Base-by-base conservation (phyloP, 768 basidiomycete species). In the Tricholoma saponaceum region DNA sequence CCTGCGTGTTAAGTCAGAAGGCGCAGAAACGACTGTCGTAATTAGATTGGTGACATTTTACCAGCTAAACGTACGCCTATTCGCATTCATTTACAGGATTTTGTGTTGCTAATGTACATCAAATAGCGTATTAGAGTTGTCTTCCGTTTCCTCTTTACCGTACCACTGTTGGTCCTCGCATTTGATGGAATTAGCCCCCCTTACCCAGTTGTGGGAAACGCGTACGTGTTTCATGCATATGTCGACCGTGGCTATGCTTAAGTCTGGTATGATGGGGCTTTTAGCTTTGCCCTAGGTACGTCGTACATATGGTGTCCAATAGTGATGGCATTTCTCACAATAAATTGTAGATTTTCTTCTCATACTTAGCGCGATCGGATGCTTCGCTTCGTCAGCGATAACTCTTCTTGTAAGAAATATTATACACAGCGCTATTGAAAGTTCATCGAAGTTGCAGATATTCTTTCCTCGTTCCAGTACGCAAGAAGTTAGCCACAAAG, bases 381-480 rank as follows among this genome's bases (percentile, higher is more conserved):
- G 86, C 63, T 84, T 92, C 64, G 77, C 90, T 20, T 92, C 90
- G 3, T 90, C 90, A 23, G 83, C 84, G 16, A 88, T 92, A 22
- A 93, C 91, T 3, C 77, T 93, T 30, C 76, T 92, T 30, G 90
- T 90, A 65, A 65, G 84, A 70, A 22, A 56, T 25, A n/a, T 39
- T 22, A 44, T 50, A 28, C 51, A 22, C 26, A 55, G 25, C 57
- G 7, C 33, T 20, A 20, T 59, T 51, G 22, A 30, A 41, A 18
- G 35, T 53, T 33, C 58, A 64, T 9, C 28, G 28, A 46, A 10
- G 50, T 49, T 16, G 8, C 50, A 89, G 87, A 80, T 90, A 43
- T 90, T 90, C 73, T 90, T 90, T 74, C 89, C 89, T 33, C 87
- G 87, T 46, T 88, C 88, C 2, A 76, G 89, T 55, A 80, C 81